Evolutionary conservation across 805 yeast species (phyloP).

Genomic region (Yarrowia sp.): DNA sequence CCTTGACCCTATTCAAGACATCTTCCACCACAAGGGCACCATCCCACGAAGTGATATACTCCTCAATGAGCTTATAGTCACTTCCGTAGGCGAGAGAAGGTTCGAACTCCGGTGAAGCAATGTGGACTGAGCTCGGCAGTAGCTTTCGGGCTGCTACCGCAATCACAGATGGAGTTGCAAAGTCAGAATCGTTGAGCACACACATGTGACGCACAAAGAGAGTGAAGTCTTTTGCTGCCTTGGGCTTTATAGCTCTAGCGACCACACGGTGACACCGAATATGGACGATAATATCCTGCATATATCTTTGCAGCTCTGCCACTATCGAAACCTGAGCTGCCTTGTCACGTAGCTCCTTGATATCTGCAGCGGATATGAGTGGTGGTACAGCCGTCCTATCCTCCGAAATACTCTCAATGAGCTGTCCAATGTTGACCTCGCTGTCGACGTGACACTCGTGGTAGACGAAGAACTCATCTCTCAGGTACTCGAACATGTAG

Average conservation of each 20-base stretch:
- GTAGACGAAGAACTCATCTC: slow-evolving; percentile 15
- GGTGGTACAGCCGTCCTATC: neutral
- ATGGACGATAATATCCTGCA: slow-evolving; percentile 54
- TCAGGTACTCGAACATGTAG: slow-evolving; percentile 11
- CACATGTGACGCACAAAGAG: slow-evolving; percentile 43
- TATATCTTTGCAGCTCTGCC: slow-evolving; percentile 52
- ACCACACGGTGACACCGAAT: slow-evolving; percentile 55
- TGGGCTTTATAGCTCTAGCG: slow-evolving; percentile 50
- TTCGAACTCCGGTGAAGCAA: slow-evolving; percentile 46
- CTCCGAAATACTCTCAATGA: slow-evolving; percentile 6
- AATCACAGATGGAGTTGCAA: slow-evolving; percentile 53
- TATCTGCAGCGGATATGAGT: neutral
- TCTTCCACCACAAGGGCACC: slow-evolving; percentile 51
- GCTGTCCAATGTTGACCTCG: neutral
- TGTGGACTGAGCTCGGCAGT: slow-evolving; percentile 47
- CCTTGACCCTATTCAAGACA: slow-evolving; percentile 48
- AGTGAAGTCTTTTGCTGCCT: slow-evolving; percentile 45
- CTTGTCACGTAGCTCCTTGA: neutral
- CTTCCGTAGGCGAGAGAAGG: slow-evolving; percentile 56
- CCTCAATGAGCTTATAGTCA: slow-evolving; percentile 44
- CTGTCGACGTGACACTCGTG: slow-evolving; percentile 15
- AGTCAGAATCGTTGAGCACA: slow-evolving; percentile 41
- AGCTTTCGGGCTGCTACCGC: slow-evolving; percentile 48
- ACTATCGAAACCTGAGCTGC: slow-evolving; percentile 39
- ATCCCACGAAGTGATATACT: slow-evolving; percentile 46